A percentile compares a stretch with the other conserved stretches of the same genome.
Conservation (phyloP, 73 alveolate genomes). For the Paramecium sonneborni region DNA sequence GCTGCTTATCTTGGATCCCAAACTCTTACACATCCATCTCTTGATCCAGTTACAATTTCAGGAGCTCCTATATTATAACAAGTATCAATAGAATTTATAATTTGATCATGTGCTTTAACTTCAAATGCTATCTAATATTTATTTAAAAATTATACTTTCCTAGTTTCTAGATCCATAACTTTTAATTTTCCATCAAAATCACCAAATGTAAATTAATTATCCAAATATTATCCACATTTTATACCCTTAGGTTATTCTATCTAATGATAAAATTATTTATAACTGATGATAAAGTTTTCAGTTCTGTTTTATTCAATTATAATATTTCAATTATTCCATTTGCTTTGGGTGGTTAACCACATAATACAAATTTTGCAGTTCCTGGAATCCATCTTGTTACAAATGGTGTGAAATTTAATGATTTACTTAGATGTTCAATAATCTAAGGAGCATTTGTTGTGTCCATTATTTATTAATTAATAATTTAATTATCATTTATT, state of each 20-base stretch:
- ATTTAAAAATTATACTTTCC: conserved; percentile 60
- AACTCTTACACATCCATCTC: conserved; percentile 98
- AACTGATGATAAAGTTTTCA: conserved; percentile 69
- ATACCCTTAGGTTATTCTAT: conserved; percentile 89
- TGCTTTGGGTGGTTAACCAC: conserved; percentile 98
- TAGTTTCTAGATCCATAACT: conserved; percentile 91
- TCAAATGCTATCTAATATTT: conserved; percentile 56
- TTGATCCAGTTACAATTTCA: conserved; percentile 98
- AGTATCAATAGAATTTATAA: conserved; percentile 96
- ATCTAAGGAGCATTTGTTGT: conserved; percentile 96
- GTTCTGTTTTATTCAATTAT: conserved; percentile 80
- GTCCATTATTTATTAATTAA: conserved; percentile 77
- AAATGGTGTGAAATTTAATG: conserved; percentile 91
- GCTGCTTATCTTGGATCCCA: conserved; percentile 99
- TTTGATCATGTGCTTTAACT: conserved; percentile 96
- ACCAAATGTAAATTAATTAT: conserved; percentile 94
- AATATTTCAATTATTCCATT: conserved; percentile 95
- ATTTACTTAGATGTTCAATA: conserved; percentile 86
- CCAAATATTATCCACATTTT: conserved; percentile 81
- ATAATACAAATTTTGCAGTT: conserved; percentile 92
- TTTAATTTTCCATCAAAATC: conserved; percentile 96
- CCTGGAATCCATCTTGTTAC: conserved; percentile 94
- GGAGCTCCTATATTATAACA: conserved; percentile 97
- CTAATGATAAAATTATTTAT: conserved; percentile 61
- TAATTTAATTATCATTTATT: conserved; percentile 2